Percentiles rank a stretch among this genome's conserved stretches.
These are phyloP conservation scores for Closterium sp. DNA, from an alignment of 139 green algal species.

Conservation along the genomic window DNA sequence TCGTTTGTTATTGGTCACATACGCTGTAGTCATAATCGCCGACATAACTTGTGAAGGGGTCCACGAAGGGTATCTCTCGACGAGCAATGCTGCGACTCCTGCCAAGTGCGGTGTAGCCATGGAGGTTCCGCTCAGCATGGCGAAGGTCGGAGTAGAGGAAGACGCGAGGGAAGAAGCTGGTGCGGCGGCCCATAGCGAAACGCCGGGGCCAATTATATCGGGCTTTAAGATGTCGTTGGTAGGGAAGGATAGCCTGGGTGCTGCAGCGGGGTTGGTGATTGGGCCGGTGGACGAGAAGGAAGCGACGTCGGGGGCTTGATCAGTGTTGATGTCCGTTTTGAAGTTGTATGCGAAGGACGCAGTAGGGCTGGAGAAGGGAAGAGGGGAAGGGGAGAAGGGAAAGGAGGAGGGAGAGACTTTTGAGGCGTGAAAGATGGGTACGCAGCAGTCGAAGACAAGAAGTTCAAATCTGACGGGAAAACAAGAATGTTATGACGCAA, in stretches of 20 bases:
- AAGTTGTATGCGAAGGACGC: background rate
- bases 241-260: background rate
- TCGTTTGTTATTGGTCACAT: background rate
- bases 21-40: background rate
- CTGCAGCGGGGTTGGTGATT: background rate
- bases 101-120: background rate
- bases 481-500: too few species aligned
- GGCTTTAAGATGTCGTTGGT: background rate
- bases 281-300: background rate
- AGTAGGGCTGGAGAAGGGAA: background rate
- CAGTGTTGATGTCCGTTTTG: background rate
- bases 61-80: background rate
- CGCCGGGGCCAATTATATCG: background rate
- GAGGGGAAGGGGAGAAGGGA: background rate
- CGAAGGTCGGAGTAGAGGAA: background rate
- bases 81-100: background rate
- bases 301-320: background rate
- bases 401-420: background rate
- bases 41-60: background rate
- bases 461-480: too few species aligned
- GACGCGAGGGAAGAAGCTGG: background rate
- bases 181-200: background rate
- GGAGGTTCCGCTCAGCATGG: background rate
- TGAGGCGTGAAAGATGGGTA: background rate
- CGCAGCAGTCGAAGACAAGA: too few species aligned